phyloP scores from a whole-genome alignment of 2,329 filamentous ascomycete genomes.

The Rutstroemia sp. region DNA sequence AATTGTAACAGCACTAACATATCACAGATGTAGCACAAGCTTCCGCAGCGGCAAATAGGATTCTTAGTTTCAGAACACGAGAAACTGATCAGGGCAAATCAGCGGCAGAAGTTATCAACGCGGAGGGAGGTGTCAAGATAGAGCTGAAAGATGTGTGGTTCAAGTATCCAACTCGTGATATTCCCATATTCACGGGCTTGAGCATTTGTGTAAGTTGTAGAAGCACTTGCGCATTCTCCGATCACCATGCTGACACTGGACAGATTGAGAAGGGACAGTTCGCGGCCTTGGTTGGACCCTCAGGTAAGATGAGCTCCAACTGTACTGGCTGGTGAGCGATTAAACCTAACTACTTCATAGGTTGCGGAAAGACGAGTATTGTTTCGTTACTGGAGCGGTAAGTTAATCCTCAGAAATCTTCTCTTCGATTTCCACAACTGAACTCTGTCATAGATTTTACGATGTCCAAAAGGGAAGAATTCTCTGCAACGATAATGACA shows the following conservation, averaged over 20 bases:
- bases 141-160: slow-evolving; percentile 51
- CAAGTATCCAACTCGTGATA: slow-evolving; percentile 50
- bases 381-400: slow-evolving; percentile 54
- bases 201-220: slow-evolving; percentile 41
- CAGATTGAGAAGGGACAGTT: slow-evolving; percentile 28
- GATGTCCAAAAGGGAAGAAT: slow-evolving; percentile 57
- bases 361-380: slow-evolving; percentile 43
- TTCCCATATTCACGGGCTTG: slow-evolving; percentile 51
- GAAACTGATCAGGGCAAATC: slow-evolving; percentile 6
- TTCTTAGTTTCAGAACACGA: slow-evolving; percentile 35
- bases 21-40: slow-evolving; percentile 46
- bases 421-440: background rate
- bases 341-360: slow-evolving; percentile 23
- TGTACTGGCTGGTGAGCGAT: too few species aligned
- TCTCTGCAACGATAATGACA: slow-evolving; percentile 53
- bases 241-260: slow-evolving; percentile 8
- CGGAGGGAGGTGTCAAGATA: slow-evolving; percentile 43
- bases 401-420: background rate
- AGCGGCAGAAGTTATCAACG: slow-evolving; percentile 16
- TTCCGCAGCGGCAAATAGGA: slow-evolving; percentile 51
- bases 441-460: slow-evolving; percentile 50
- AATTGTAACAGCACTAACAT: background rate
- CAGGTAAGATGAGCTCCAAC: slow-evolving; percentile 19
- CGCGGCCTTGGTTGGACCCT: slow-evolving; percentile 57
- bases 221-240: background rate